Percentiles rank a stretch among this genome's conserved stretches.
Evolutionary conservation across 2,329 filamentous ascomycete genomes (phyloP).

Genomic region (Tolypocladium inflatum): DNA sequence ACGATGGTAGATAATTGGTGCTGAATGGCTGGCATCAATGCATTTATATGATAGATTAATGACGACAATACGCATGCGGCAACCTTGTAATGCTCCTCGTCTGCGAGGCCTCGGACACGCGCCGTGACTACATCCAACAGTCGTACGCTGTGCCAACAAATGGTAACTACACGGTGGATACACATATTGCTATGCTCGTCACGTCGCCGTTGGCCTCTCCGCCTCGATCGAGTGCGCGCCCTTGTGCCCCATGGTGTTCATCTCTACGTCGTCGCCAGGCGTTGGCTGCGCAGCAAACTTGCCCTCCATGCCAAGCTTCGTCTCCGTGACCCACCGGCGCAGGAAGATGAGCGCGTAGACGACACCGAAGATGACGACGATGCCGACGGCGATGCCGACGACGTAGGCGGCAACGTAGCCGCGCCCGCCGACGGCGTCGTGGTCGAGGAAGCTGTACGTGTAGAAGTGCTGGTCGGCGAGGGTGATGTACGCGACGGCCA

Average conservation of each 20-base stretch:
- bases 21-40: not conserved
- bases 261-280: slow-evolving; percentile 15
- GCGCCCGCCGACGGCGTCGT: slow-evolving; percentile 36
- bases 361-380: slow-evolving; percentile 42
- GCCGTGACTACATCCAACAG: no score
- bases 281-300: slow-evolving; percentile 24
- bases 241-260: slow-evolving; percentile 9
- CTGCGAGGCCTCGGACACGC: no score
- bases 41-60: not conserved
- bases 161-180: not conserved
- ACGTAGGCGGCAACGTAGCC: slow-evolving; percentile 53
- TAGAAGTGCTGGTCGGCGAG: slow-evolving; percentile 62
- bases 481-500: slow-evolving; percentile 66
- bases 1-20: not conserved
- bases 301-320: slow-evolving; percentile 31
- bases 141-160: not conserved
- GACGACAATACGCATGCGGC: no score
- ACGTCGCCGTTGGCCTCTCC: slow-evolving; percentile 5
- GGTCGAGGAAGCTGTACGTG: slow-evolving; percentile 70
- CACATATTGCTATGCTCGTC: not conserved
- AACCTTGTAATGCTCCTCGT: not conserved
- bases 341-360: slow-evolving; percentile 41
- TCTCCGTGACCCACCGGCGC: slow-evolving; percentile 39
- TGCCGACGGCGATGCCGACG: slow-evolving; percentile 45
- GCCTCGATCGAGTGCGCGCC: slow-evolving; percentile 6